phyloP scores from a whole-genome alignment of 371 early-diverging fungal species.

The Mortierella sp. region DNA sequence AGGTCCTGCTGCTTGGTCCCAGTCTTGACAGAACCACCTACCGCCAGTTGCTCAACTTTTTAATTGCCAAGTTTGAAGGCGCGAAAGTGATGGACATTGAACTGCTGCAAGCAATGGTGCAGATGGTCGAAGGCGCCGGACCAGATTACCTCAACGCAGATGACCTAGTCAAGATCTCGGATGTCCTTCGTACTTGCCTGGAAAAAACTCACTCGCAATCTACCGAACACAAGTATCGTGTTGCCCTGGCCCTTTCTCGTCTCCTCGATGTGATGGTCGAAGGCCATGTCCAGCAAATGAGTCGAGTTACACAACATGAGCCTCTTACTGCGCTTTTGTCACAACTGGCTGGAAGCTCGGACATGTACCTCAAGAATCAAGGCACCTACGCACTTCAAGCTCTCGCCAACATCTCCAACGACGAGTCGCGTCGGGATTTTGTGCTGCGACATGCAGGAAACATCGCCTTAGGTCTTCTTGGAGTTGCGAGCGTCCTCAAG shows the following conservation, averaged over 20 bases:
- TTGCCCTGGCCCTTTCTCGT: not conserved
- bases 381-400: constrained; percentile 17
- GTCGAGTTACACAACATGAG: not conserved
- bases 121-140: not conserved
- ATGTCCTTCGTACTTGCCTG: not conserved
- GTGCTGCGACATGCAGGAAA: constrained; percentile 5
- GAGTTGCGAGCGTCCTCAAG: constrained; percentile 1
- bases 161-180: constrained; percentile 7
- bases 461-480: not conserved
- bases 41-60: too few species aligned
- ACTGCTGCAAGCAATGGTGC: constrained; percentile 8
- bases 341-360: not conserved
- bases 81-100: not conserved
- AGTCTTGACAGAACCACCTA: too few species aligned
- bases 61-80: too few species aligned
- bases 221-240: not conserved
- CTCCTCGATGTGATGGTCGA: constrained; percentile 20
- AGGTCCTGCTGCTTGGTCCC: too few species aligned
- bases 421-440: not conserved
- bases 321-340: not conserved
- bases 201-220: constrained; percentile 12
- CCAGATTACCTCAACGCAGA: not conserved
- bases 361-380: constrained; percentile 5
- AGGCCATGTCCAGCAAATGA: not conserved
- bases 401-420: not conserved